phyloP scores from a whole-genome alignment of 169 alveolate species.

The Nephromyces sp. region DNA sequence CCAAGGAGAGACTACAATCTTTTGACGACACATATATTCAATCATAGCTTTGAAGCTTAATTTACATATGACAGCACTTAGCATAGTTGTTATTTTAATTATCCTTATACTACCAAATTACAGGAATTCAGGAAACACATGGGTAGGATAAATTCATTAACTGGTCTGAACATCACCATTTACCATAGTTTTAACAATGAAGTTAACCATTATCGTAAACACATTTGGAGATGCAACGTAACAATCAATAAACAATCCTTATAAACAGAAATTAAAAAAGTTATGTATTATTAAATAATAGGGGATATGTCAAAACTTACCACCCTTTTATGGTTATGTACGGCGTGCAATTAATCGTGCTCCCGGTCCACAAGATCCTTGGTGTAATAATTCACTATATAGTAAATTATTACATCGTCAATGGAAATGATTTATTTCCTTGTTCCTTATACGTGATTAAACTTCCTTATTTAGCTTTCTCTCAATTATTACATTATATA shows the following conservation, averaged over 20 bases:
- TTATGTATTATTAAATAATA: conserved; percentile 6
- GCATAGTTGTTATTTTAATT: not conserved
- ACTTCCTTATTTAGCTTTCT: too few species aligned
- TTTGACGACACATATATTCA: too few species aligned
- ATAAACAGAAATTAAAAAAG: not conserved
- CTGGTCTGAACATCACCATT: conserved; percentile 79
- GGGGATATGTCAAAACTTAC: conserved; percentile 75
- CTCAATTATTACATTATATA: too few species aligned
- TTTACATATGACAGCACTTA: too few species aligned
- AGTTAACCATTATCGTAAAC: conserved; percentile 71
- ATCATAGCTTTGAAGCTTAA: too few species aligned
- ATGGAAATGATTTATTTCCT: too few species aligned
- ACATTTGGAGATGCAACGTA: conserved; percentile 84
- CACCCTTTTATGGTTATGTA: conserved; percentile 85
- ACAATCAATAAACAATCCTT: not conserved
- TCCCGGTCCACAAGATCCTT: conserved; percentile 79
- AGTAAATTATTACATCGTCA: too few species aligned
- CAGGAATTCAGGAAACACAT: conserved; percentile 74
- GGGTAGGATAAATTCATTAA: conserved; percentile 66
- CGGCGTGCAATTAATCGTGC: conserved; percentile 77
- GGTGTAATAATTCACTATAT: too few species aligned
- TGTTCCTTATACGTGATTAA: too few species aligned
- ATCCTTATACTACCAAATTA: not conserved
- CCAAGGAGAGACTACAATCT: too few species aligned
- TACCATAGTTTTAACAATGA: conserved; percentile 84